These are phyloP conservation scores for Cladosporium phlei DNA, from an alignment of 2,329 filamentous ascomycete genomes.

Conservation along the genomic window DNA sequence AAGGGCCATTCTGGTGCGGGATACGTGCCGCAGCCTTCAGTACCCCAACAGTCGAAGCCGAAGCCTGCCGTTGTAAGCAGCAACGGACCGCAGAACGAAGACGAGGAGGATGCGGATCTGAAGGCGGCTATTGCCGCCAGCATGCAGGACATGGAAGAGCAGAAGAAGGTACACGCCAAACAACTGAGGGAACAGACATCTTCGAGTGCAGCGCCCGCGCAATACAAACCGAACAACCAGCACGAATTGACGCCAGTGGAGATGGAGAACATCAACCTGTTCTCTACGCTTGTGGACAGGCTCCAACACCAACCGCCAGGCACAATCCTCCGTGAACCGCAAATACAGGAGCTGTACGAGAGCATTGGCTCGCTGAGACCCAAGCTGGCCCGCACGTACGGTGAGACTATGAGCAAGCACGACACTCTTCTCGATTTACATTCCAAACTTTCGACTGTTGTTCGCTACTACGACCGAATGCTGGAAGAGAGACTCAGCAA, in stretches of 20 bases:
- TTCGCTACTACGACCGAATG: conserved; percentile 97
- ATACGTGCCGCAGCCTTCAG: conserved; percentile 54
- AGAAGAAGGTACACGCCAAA: conserved; percentile 85
- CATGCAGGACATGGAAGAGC: conserved; percentile 93
- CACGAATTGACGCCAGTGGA: conserved; percentile 92
- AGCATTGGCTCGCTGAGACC: conserved; percentile 90
- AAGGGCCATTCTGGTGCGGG: conserved; percentile 66
- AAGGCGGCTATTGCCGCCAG: conserved; percentile 95
- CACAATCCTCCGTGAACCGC: conserved; percentile 91
- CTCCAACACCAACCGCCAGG: conserved; percentile 92
- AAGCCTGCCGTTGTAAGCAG: conserved; percentile 17
- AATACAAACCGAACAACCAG: conserved; percentile 73
- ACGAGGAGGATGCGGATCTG: conserved; percentile 88
- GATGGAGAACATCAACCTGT: conserved; percentile 95
- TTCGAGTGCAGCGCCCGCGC: conserved; percentile 41
- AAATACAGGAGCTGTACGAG: conserved; percentile 97
- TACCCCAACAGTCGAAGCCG: conserved; percentile 21
- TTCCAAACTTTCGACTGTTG: conserved; percentile 90
- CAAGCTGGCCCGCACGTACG: conserved; percentile 90
- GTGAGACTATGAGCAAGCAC: conserved; percentile 99
- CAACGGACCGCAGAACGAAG: conserved; percentile 39
- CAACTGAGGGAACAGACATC: conserved; percentile 68
- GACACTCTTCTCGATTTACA: conserved; percentile 92
- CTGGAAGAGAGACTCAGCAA: conserved; percentile 90
- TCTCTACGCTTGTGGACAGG: conserved; percentile 87